Conservation (phyloP, 1,284 basidiomycete species). For the Ustilago nuda region DNA sequence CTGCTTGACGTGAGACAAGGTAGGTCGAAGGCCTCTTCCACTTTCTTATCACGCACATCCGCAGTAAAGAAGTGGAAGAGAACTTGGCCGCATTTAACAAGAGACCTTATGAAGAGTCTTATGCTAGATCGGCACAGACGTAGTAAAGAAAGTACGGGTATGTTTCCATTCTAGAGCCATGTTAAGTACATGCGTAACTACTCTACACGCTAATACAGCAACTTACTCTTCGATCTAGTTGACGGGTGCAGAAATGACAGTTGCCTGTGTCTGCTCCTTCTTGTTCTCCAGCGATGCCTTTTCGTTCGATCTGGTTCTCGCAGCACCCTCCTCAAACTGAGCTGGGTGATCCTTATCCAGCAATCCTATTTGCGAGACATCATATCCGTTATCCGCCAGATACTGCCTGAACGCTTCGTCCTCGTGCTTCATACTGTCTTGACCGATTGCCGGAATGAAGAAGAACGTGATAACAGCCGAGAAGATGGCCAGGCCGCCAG, state of each 20-base stretch:
- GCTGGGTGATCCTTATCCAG: slow-evolving; percentile 24
- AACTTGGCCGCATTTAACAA: neutral
- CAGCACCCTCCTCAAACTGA: slow-evolving; percentile 34
- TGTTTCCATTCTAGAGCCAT: neutral
- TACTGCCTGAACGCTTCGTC: slow-evolving; percentile 74
- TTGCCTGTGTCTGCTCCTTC: slow-evolving; percentile 10
- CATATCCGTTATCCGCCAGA: slow-evolving; percentile 59
- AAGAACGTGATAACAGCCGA: slow-evolving; percentile 80
- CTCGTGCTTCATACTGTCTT: slow-evolving; percentile 83
- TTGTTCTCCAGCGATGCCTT: slow-evolving; percentile 27
- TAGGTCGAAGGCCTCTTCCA: no score
- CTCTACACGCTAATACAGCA: neutral
- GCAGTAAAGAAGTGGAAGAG: no score
- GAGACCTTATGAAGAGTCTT: neutral
- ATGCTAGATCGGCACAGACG: neutral
- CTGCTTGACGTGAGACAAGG: no score
- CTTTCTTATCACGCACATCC: no score
- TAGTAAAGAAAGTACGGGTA: neutral
- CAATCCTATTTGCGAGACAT: slow-evolving; percentile 59
- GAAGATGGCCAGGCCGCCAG: slow-evolving; percentile 78
- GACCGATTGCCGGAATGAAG: slow-evolving; percentile 80
- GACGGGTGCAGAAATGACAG: slow-evolving; percentile 17
- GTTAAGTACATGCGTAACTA: neutral
- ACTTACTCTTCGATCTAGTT: slow-evolving; percentile 1
- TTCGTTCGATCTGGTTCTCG: slow-evolving; percentile 19